Conservation (phyloP, 345 rosid genomes). For the Moringa oleifera region DNA sequence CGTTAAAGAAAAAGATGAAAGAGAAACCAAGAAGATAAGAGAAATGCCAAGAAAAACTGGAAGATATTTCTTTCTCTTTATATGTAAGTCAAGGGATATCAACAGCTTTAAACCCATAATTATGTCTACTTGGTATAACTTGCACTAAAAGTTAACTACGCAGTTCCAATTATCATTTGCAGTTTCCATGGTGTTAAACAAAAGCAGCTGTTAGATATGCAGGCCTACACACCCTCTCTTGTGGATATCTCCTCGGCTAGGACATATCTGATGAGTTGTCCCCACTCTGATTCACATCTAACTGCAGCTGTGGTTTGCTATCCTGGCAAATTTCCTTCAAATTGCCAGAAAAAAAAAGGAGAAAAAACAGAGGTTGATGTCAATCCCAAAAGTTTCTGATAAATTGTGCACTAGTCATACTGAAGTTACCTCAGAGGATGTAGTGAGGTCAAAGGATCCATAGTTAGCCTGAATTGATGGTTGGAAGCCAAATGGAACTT, state of each 20-base stretch:
- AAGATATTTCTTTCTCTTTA: background rate
- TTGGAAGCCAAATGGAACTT: constrained; percentile 32
- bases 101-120: constrained; percentile 5
- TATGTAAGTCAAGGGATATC: background rate
- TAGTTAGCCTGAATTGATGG: constrained; percentile 28
- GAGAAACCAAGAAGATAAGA: background rate
- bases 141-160: constrained; percentile 17
- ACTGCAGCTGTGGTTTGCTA: constrained; percentile 22
- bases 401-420: constrained; percentile 6
- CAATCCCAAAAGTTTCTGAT: constrained; percentile 3
- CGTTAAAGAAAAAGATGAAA: no score
- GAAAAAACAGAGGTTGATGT: background rate
- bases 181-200: constrained; percentile 15
- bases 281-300: constrained; percentile 26
- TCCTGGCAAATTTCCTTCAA: constrained; percentile 41
- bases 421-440: constrained; percentile 40
- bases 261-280: constrained; percentile 33
- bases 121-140: constrained; percentile 18
- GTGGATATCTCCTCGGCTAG: constrained; percentile 16
- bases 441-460: constrained; percentile 27
- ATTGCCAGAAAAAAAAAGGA: background rate
- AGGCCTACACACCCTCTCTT: constrained; percentile 12
- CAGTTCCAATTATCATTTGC: constrained; percentile 22
- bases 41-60: background rate
- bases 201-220: constrained; percentile 2